Conservation (phyloP, 2,329 filamentous ascomycete species). For the Rachicladosporium sp. region DNA sequence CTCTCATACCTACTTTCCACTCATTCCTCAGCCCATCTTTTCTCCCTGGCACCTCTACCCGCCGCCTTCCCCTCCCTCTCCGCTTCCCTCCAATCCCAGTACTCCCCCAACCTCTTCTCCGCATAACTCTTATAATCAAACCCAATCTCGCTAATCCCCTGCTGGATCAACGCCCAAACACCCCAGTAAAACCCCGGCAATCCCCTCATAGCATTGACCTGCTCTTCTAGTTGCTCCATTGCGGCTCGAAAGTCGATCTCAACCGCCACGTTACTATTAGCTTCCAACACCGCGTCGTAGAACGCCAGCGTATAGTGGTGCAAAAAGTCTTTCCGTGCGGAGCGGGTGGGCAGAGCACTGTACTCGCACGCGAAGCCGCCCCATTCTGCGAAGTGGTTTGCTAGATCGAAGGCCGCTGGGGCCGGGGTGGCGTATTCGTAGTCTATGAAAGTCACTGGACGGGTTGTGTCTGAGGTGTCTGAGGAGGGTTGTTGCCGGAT, state of each 20-base stretch:
- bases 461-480: slow-evolving; percentile 13
- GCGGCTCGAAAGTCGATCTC: slow-evolving; percentile 45
- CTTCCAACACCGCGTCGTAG: slow-evolving; percentile 25
- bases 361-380: slow-evolving; percentile 93
- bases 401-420: slow-evolving; percentile 87
- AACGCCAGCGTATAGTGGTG: slow-evolving; percentile 71
- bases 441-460: slow-evolving; percentile 72
- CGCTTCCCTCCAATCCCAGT: slow-evolving; percentile 72
- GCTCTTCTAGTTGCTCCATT: slow-evolving; percentile 55
- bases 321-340: slow-evolving; percentile 69
- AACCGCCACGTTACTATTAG: slow-evolving; percentile 40
- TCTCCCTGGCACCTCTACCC: slow-evolving; percentile 62
- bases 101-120: slow-evolving; percentile 74
- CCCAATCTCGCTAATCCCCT: slow-evolving; percentile 85
- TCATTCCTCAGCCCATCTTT: slow-evolving; percentile 58
- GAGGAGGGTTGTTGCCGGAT: slow-evolving; percentile 55
- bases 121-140: slow-evolving; percentile 94
- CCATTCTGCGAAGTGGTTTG: slow-evolving; percentile 98
- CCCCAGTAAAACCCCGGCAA: slow-evolving; percentile 86
- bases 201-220: slow-evolving; percentile 79
- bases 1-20: neutral
- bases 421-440: slow-evolving; percentile 96
- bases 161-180: slow-evolving; percentile 91
- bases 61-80: slow-evolving; percentile 52
- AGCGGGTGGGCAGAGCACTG: slow-evolving; percentile 63